phyloP scores from a whole-genome alignment of 257 asterid genomes.

The Solanum pennellii region DNA sequence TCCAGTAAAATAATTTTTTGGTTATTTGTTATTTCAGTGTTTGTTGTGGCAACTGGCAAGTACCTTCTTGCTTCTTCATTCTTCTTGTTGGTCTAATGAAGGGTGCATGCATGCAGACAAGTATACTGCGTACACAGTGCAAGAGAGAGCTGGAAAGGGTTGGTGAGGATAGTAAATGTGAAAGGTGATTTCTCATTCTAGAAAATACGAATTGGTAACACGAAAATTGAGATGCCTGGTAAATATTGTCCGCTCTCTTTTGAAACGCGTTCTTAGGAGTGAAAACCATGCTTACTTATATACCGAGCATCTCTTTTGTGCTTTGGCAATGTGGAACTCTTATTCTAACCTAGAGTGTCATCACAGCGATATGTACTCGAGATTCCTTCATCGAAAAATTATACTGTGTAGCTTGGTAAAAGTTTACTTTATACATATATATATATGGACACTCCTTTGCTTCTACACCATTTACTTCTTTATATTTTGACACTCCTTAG shows the following conservation, averaged over 20 bases:
- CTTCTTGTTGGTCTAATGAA: neutral
- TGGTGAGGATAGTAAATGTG: slow-evolving; percentile 31
- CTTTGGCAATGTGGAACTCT: neutral
- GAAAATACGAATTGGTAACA: neutral
- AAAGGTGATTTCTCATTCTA: slow-evolving; percentile 10
- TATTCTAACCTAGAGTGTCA: neutral
- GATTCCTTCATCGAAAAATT: neutral
- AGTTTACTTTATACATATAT: too few relatives aligned
- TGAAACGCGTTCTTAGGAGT: neutral
- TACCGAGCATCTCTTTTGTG: neutral
- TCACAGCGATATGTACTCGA: neutral
- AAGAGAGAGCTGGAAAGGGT: slow-evolving; percentile 5
- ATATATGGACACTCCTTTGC: neutral
- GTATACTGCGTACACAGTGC: neutral
- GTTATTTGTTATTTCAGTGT: neutral
- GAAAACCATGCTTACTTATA: neutral
- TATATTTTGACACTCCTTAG: neutral
- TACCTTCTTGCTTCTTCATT: neutral
- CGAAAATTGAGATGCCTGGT: neutral
- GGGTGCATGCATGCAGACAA: slow-evolving; percentile 2
- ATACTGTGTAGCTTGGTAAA: neutral
- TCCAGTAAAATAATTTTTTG: neutral
- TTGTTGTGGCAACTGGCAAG: neutral
- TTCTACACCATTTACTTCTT: neutral
- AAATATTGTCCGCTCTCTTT: neutral